Evolutionary conservation across 2,329 filamentous ascomycete species (phyloP), one percentile per base, ranked within the genome.

Genomic region (Mycosphaerelloides madeirae): DNA sequence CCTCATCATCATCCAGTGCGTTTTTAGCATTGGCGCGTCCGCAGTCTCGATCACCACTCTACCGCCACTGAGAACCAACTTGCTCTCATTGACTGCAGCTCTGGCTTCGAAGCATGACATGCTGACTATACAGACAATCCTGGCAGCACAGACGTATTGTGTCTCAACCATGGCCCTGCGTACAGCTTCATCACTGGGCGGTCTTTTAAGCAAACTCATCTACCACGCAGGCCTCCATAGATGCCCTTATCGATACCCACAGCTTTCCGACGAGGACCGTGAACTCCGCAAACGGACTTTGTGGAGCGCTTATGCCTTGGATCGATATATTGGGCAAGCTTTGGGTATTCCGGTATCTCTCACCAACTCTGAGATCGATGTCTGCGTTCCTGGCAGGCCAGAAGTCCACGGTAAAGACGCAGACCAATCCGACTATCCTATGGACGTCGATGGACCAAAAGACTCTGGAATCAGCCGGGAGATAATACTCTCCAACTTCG

Each of bases 201-300:
- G 74, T 3, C 64, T 70, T 15, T 61, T 76, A 6, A 60, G 70
- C 3, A 69, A 72, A 33, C 66, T 69, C 5, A 66, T 77, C 36
- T 70, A 73, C 18, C 73, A 76, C 50, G 68, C 72, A 1, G 74
- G 75, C 3, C 63, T 76, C 6, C 74, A 77, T 51, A 65, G 74
- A 3, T 77, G 75, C 49, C 75, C 75, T 0, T 70, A 72, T 43
- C 71, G 74, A 6, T 77, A 76, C 29, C 54, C 52, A 18, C 53
- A 56, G 32, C 45, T 57, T 1, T 53, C 53, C 5, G 47, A 55
- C 14, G 51, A 54, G 14, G 53, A 56, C 18, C 49, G 62, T 9
- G 58, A 64, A 11, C 65, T 70, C 15, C 61, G 68, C 12, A 68
- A 70, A 44, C 57, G 68, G n/a, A 61, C 70, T 5, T 63, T 70